These are phyloP conservation scores for Apiospora marii DNA, from an alignment of 2,329 filamentous ascomycete genomes.

Conservation along the genomic window DNA sequence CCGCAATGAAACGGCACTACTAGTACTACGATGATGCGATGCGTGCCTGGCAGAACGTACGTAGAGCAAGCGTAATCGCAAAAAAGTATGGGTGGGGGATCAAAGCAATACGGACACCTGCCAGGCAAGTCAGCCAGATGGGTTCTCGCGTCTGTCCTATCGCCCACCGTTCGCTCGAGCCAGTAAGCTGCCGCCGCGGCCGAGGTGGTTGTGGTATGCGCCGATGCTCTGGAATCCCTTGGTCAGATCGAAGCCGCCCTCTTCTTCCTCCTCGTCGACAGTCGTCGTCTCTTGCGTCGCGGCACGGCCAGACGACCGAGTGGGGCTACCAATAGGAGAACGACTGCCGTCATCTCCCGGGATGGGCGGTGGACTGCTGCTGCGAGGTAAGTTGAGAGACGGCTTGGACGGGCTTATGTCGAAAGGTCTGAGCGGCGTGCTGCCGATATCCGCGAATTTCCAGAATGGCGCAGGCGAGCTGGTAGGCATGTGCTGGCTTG, in stretches of 20 bases:
- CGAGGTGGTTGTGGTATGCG: slow-evolving; percentile 61
- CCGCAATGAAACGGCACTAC: slow-evolving; percentile 1
- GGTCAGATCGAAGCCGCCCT: slow-evolving; percentile 64
- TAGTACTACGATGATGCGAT: background rate
- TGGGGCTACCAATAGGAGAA: slow-evolving; percentile 62
- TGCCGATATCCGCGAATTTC: slow-evolving; percentile 82
- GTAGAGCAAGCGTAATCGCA: background rate
- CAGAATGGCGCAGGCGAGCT: slow-evolving; percentile 88
- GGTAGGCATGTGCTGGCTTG: slow-evolving; percentile 86
- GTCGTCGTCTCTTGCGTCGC: slow-evolving; percentile 51
- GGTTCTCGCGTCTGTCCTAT: background rate
- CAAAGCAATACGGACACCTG: background rate
- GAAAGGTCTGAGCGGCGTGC: slow-evolving; percentile 71
- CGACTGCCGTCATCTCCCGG: slow-evolving; percentile 42
- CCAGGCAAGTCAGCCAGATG: background rate
- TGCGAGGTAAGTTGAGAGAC: slow-evolving; percentile 49
- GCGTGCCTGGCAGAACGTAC: background rate
- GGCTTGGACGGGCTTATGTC: slow-evolving; percentile 68
- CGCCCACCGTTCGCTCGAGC: slow-evolving; percentile 15
- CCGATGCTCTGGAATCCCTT: slow-evolving; percentile 73
- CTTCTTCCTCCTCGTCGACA: slow-evolving; percentile 50
- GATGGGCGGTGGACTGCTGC: slow-evolving; percentile 65
- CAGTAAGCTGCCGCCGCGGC: slow-evolving; percentile 15
- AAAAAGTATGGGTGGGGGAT: background rate
- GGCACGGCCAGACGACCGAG: slow-evolving; percentile 43